Evolutionary conservation across 1,284 basidiomycete genomes (phyloP).

Genomic region (Irpex lacteus): DNA sequence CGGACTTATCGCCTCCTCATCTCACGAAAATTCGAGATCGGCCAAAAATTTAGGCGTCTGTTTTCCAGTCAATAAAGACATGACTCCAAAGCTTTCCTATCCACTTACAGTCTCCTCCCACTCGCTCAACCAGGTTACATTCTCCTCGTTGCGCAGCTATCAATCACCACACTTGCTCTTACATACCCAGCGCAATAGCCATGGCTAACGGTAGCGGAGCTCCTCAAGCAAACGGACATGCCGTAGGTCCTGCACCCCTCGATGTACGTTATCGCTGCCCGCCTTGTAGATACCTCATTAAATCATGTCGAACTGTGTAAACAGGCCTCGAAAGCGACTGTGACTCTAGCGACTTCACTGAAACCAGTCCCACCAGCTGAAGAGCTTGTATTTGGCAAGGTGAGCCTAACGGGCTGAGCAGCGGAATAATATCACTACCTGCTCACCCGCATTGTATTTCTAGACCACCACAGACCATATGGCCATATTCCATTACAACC

Average conservation of each 20-base stretch:
- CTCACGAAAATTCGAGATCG: background rate
- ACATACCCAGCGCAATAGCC: background rate
- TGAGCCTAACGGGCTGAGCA: slow-evolving; percentile 2
- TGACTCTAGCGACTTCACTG: slow-evolving; percentile 12
- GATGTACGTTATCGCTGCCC: slow-evolving; percentile 5
- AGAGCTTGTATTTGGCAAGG: slow-evolving; percentile 17
- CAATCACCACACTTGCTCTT: no score
- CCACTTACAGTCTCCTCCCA: background rate
- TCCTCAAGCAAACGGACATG: slow-evolving; percentile 6
- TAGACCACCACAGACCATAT: slow-evolving; percentile 72
- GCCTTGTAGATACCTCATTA: background rate
- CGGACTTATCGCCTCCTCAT: background rate
- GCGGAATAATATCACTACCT: background rate
- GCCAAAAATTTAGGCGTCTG: slow-evolving; percentile 1
- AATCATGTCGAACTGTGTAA: background rate
- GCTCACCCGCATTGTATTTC: background rate
- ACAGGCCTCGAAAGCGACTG: slow-evolving; percentile 17
- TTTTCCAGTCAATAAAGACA: background rate
- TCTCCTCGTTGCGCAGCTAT: no score
- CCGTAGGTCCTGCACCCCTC: slow-evolving; percentile 9
- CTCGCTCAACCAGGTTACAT: background rate
- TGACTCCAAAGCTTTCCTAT: background rate
- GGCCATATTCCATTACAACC: slow-evolving; percentile 66
- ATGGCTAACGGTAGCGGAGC: slow-evolving; percentile 12
- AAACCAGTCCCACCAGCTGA: slow-evolving; percentile 17